phyloP scores from a whole-genome alignment of 345 rosid genomes.

The Bruguiera parviflora region DNA sequence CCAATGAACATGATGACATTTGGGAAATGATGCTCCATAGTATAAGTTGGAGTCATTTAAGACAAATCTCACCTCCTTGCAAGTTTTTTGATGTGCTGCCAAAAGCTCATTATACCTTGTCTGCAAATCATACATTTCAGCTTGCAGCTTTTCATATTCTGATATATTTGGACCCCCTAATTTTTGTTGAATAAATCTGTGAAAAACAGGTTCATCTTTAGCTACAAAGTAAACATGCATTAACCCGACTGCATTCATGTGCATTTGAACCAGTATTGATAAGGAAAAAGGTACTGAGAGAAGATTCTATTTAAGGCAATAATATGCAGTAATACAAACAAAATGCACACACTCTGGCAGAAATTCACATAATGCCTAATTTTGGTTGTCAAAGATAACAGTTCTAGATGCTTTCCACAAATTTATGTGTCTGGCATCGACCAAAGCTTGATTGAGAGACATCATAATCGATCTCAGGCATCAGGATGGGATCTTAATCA shows the following conservation, averaged over 20 bases:
- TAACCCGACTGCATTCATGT: not conserved
- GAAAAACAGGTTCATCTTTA: constrained; percentile 8
- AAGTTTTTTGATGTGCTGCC: constrained; percentile 58
- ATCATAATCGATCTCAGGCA: no score
- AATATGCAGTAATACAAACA: not conserved
- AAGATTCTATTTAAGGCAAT: not conserved
- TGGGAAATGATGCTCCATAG: no score
- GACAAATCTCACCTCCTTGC: constrained; percentile 53
- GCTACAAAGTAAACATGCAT: not conserved
- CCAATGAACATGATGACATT: no score
- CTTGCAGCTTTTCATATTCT: constrained; percentile 81
- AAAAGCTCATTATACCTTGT: constrained; percentile 64
- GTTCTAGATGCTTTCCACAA: not conserved
- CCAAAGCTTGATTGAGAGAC: no score
- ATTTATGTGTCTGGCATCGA: no score
- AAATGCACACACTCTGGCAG: not conserved
- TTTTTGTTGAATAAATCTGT: constrained; percentile 81
- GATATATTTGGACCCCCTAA: constrained; percentile 71
- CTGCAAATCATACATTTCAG: constrained; percentile 67
- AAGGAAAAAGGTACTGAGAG: not conserved
- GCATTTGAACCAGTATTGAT: not conserved
- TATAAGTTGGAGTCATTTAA: not conserved
- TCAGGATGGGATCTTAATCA: no score
- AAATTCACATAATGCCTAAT: not conserved
- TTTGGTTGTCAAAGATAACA: not conserved